Evolutionary conservation across 208 protist species (phyloP), one percentile per base, ranked within the genome.

Genomic region (Sergeia podlipaevii): DNA sequence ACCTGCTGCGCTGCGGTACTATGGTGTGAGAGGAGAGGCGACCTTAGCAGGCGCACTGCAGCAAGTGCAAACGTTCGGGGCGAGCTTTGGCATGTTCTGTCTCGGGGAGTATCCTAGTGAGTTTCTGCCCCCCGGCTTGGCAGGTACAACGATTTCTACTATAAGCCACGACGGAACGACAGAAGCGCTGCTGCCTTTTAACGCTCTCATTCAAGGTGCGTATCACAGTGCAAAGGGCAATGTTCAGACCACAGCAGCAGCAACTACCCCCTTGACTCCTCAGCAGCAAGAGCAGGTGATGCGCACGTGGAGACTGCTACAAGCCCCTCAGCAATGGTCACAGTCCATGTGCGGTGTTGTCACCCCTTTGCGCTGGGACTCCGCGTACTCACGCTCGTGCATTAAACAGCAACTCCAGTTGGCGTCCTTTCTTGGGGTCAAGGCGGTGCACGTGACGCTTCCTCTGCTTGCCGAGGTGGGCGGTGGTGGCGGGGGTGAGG

Each of bases 371-470:
- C 41, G 41, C 33, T 94, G 83, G 83, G 39, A 41, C 0, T 65
- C 52, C 5, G 30, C 28, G 1, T 54, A 21, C 36, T 24, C 65
- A 28, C 67, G 59, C 8, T 41, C 24, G 20, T 44, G 38, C 11
- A 69, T 85, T 23, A 11, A 39, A 20, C 39, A 68, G 45, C 79
- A 90, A 67, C 69, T 95, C 24, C 68, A 85, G 39, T 65, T 95
- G 4, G 83, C 77, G 20, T 51, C 59, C 39, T 95, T 90, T 62
- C 71, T 95, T 32, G 70, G 82, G 24, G 49, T 91, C 5, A 49
- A 60, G 3, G 81, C 78, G 0, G 84, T 90, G 20, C 54, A 82
- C 45, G 65, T 95, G 39, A 73, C 88, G 21, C 60, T 95, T 45
- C 88, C 87, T 2, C 57, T 47, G 41, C 73, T 63, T 45, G 8